Evolutionary conservation across 2,329 filamentous ascomycete species (phyloP).

Genomic region (Monosporascus sp.): DNA sequence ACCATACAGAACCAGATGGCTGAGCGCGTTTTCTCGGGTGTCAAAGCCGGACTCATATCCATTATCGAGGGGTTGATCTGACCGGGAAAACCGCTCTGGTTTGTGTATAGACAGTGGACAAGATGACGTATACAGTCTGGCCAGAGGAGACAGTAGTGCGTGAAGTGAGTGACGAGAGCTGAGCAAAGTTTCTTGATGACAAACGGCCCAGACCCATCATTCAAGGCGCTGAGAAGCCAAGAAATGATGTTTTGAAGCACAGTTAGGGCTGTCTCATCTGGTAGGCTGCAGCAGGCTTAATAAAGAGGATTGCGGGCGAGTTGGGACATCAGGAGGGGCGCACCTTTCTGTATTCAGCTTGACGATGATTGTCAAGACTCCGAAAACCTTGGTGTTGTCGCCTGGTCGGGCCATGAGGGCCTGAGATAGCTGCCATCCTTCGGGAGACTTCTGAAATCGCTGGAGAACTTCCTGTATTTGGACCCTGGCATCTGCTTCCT

Average conservation of each 20-base stretch:
- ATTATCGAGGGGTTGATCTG: constrained; percentile 41
- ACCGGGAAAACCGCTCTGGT: constrained; percentile 16
- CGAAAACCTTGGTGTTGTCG: constrained; percentile 83
- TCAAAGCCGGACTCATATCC: constrained; percentile 44
- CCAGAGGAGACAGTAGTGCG: constrained; percentile 66
- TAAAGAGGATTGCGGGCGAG: not conserved
- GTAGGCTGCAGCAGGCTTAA: constrained; percentile 40
- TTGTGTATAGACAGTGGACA: constrained; percentile 50
- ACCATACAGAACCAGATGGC: constrained; percentile 60
- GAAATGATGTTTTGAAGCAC: constrained; percentile 56
- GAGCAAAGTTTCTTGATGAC: constrained; percentile 71
- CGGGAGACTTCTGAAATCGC: constrained; percentile 67
- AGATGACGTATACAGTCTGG: constrained; percentile 59
- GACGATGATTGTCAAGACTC: constrained; percentile 84
- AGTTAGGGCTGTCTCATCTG: constrained; percentile 51
- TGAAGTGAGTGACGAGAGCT: constrained; percentile 70
- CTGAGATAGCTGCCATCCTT: constrained; percentile 84
- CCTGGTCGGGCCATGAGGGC: constrained; percentile 64
- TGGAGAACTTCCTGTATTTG: constrained; percentile 69
- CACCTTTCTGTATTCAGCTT: constrained; percentile 91
- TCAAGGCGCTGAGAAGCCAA: constrained; percentile 56
- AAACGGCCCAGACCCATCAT: constrained; percentile 48
- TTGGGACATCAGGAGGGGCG: constrained; percentile 13
- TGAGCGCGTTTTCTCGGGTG: constrained; percentile 47
- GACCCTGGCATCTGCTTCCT: constrained; percentile 41